These are phyloP conservation scores for Trebouxia sp. DNA, from an alignment of 139 green algal genomes.

Conservation along the genomic window DNA sequence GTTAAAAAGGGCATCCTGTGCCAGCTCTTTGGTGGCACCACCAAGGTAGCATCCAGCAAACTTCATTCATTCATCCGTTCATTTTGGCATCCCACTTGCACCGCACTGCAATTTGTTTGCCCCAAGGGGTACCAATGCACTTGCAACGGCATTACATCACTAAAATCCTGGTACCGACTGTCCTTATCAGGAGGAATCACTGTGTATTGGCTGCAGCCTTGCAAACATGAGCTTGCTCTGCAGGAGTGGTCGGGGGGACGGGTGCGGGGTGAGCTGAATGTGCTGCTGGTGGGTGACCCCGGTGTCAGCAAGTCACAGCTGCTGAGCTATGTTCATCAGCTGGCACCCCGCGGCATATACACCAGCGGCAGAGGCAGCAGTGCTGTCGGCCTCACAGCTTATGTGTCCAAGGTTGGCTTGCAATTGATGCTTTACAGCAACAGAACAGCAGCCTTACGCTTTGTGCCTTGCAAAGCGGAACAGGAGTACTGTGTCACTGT, in stretches of 20 bases:
- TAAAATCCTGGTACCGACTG: too few species aligned
- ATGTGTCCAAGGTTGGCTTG: conserved; percentile 79
- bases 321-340: conserved; percentile 93
- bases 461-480: too few species aligned
- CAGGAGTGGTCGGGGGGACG: conserved; percentile 57
- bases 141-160: too few species aligned
- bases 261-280: conserved; percentile 91
- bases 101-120: too few species aligned
- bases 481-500: too few species aligned
- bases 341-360: conserved; percentile 95
- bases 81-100: too few species aligned
- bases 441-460: too few species aligned
- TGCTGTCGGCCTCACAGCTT: conserved; percentile 96
- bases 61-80: neutral
- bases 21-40: conserved; percentile 82
- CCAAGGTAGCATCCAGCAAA: conserved; percentile 53
- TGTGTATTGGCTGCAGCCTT: too few species aligned
- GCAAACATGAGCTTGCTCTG: conserved; percentile 9
- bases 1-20: conserved; percentile 91
- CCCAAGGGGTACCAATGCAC: too few species aligned
- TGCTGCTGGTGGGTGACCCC: conserved; percentile 95
- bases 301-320: conserved; percentile 96
- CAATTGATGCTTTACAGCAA: too few species aligned
- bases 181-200: too few species aligned
- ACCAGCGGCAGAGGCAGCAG: conserved; percentile 89